Evolutionary conservation across 2,329 filamentous ascomycete species (phyloP).

Genomic region (Penicillium sp.): DNA sequence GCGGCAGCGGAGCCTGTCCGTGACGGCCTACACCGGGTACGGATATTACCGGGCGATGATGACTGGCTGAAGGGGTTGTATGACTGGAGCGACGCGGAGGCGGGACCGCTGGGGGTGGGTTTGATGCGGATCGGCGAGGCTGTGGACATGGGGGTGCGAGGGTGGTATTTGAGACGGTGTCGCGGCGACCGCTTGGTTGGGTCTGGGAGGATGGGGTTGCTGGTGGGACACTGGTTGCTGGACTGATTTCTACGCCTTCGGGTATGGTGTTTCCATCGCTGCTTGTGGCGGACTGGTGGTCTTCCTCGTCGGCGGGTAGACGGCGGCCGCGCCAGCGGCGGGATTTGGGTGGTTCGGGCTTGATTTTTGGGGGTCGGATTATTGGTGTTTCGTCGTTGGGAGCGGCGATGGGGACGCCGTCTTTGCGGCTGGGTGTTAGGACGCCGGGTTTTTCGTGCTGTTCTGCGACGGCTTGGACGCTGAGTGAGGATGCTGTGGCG

Average conservation of each 20-base stretch:
- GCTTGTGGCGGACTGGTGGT: slow-evolving; percentile 21
- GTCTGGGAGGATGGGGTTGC: slow-evolving; percentile 3
- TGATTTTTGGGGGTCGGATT: slow-evolving; percentile 30
- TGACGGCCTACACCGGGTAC: slow-evolving; percentile 19
- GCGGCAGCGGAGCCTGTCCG: slow-evolving; percentile 38
- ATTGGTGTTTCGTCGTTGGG: slow-evolving; percentile 19
- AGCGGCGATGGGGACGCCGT: slow-evolving; percentile 32
- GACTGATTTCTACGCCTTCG: slow-evolving; percentile 23
- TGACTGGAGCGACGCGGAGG: slow-evolving; percentile 40
- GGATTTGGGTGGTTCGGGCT: slow-evolving; percentile 43
- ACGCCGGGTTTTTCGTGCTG: slow-evolving; percentile 79
- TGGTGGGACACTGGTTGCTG: slow-evolving; percentile 12
- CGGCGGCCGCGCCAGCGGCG: slow-evolving; percentile 43
- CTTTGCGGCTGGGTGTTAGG: slow-evolving; percentile 67
- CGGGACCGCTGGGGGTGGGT: slow-evolving; percentile 41
- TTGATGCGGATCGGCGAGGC: slow-evolving; percentile 33
- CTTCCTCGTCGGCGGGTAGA: slow-evolving; percentile 32
- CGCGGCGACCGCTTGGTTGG: slow-evolving; percentile 15
- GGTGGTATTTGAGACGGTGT: slow-evolving; percentile 25
- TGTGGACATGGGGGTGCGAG: slow-evolving; percentile 26
- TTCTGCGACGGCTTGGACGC: slow-evolving; percentile 72
- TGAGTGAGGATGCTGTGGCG: slow-evolving; percentile 68
- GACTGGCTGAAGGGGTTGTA: slow-evolving; percentile 25
- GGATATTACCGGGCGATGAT: slow-evolving; percentile 21
- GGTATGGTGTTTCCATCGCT: slow-evolving; percentile 29